Evolutionary conservation across 441 rosid species (phyloP).

Genomic region (Pelargonium australe): DNA sequence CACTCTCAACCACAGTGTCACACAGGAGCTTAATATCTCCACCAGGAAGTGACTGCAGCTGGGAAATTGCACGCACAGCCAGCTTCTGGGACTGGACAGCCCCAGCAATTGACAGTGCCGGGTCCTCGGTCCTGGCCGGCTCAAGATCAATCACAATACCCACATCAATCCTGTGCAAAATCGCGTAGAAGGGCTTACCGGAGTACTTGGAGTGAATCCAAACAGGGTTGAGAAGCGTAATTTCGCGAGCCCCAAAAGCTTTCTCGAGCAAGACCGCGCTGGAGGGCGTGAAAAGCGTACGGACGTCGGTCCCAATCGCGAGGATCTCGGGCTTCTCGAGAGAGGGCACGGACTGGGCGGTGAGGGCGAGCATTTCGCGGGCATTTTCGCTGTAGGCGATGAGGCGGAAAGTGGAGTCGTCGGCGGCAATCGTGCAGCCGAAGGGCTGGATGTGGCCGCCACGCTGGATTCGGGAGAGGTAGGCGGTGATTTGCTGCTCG

Average conservation of each 20-base stretch:
- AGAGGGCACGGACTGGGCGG: constrained; percentile 54
- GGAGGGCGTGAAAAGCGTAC: constrained; percentile 47
- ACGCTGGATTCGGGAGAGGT: constrained; percentile 69
- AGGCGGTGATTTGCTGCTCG: constrained; percentile 61
- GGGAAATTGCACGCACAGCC: constrained; percentile 72
- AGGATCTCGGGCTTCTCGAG: constrained; percentile 57
- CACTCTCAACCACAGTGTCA: constrained; percentile 66
- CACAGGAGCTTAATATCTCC: constrained; percentile 48
- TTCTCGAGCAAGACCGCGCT: constrained; percentile 58
- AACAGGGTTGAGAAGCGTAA: constrained; percentile 64
- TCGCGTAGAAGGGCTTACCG: constrained; percentile 69
- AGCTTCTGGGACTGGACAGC: constrained; percentile 73
- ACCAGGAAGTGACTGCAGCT: constrained; percentile 67
- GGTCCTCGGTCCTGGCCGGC: constrained; percentile 66
- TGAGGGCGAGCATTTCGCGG: constrained; percentile 52
- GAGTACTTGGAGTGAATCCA: constrained; percentile 54
- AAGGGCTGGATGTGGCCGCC: constrained; percentile 67
- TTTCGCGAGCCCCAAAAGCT: constrained; percentile 54
- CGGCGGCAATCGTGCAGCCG: constrained; percentile 68
- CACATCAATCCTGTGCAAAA: constrained; percentile 66
- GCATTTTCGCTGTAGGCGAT: constrained; percentile 70
- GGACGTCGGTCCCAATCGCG: constrained; percentile 50
- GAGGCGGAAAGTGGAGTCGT: constrained; percentile 47
- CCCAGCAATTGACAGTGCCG: constrained; percentile 73
- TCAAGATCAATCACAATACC: constrained; percentile 75